These are phyloP conservation scores for Ehretia macrophylla DNA, from an alignment of 257 asterid genomes.

Conservation along the genomic window DNA sequence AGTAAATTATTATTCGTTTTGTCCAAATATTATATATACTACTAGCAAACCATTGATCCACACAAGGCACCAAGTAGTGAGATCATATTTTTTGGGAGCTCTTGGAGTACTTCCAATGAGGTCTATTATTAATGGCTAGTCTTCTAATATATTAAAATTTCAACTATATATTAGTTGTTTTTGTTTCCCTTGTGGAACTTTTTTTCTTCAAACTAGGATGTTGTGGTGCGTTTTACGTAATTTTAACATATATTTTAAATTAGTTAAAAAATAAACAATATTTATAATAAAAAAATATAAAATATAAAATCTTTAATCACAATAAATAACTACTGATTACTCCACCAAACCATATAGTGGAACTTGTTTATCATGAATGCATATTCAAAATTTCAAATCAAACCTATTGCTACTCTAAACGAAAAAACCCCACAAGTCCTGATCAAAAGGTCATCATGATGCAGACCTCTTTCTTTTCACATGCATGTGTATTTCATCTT, in stretches of 20 bases:
- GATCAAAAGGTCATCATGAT: slow-evolving; percentile 12
- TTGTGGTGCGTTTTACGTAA: too few species aligned
- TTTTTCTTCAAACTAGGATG: too few species aligned
- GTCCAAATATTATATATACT: slow-evolving; percentile 28
- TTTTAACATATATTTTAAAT: too few species aligned
- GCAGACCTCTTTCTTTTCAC: slow-evolving; percentile 18
- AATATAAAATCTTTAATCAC: too few species aligned
- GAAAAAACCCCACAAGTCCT: slow-evolving; percentile 29
- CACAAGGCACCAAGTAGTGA: slow-evolving; percentile 10
- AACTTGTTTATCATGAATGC: background rate
- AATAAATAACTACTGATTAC: too few species aligned
- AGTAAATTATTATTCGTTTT: slow-evolving; percentile 14
- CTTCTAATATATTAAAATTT: too few species aligned
- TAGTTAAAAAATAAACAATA: too few species aligned
- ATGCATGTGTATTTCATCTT: background rate
- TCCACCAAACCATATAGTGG: too few species aligned
- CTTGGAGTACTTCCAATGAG: background rate
- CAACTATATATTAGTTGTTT: background rate
- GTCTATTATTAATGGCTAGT: background rate
- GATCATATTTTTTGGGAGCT: background rate
- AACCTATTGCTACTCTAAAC: slow-evolving; percentile 15
- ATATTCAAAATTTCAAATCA: background rate
- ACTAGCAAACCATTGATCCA: slow-evolving; percentile 16
- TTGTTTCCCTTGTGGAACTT: slow-evolving; percentile 11
- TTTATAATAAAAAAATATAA: too few species aligned